Base-by-base conservation (phyloP, 73 alveolate genomes). In the Paramecium octaurelia region DNA sequence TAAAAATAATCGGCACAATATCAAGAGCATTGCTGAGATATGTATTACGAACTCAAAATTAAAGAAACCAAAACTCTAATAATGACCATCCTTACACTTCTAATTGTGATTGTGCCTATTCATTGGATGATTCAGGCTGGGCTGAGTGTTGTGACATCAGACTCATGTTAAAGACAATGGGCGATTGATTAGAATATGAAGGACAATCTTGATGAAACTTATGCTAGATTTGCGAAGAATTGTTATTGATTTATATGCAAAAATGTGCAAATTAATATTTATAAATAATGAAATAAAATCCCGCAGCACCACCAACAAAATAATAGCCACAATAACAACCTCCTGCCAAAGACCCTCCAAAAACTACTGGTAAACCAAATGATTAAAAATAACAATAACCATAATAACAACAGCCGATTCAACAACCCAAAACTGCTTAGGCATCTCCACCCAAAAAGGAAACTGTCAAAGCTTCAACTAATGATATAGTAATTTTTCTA, bases 41-140 rank as follows among this genome's bases (percentile, higher is more conserved):
- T 80, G 76, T 80, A 80, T 80, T 80, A 80, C 29, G 75, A 80
- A 80, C 27, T 80, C 12, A 44, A 80, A 48, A 43, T 80, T 3
- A 44, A 80, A 31, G 91, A 80, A 48, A 80, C 91, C 16, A 80
- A 80, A 48, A 80, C 70, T 80, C 57, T 80, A 31, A 23, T 80
- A 10, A 40, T 80, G 48, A 31, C 48, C 6, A 44, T 80, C 12
- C 29, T 80, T 18, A 43, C 36, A 24, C 31, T 80, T 34, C 23
- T 80, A 10, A 80, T 80, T 1, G 75, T 80, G 6, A n/a, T 80
- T 3, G 91, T 80, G 12, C 91, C 91, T 10, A 80, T 80, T 3
- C 75, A 80, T 80, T 80, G 46, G 46, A 44, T 80, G 75, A 21
- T 16, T 80, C 21, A 80, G 8, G 70, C 76, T 18, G 91, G 91